phyloP scores from a whole-genome alignment of 2,329 filamentous ascomycete genomes.

The Pseudopyricularia javanii region DNA sequence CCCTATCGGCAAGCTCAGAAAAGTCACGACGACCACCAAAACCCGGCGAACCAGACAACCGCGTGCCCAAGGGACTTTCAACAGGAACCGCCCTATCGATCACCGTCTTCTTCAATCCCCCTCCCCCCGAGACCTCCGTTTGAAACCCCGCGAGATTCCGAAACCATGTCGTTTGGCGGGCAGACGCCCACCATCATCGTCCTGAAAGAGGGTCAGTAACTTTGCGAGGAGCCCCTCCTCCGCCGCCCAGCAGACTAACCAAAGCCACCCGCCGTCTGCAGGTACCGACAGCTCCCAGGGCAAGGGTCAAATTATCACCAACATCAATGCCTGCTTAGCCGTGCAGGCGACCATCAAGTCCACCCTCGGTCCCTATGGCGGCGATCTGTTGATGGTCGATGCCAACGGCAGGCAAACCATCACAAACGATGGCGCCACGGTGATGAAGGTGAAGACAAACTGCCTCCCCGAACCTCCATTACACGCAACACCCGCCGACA shows the following conservation, averaged over 20 bases:
- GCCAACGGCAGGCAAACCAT: constrained; percentile 93
- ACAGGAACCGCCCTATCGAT: neutral
- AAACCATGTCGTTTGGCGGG: constrained; percentile 84
- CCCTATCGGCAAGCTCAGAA: neutral
- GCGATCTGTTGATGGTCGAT: constrained; percentile 91
- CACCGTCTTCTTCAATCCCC: neutral
- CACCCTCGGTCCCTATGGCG: constrained; percentile 91
- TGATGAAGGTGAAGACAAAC: constrained; percentile 72
- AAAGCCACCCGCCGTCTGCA: constrained; percentile 22
- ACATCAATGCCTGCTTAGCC: constrained; percentile 95
- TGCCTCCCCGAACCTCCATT: no score
- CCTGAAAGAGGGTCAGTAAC: constrained; percentile 77
- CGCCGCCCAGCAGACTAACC: constrained; percentile 11
- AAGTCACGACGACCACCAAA: neutral
- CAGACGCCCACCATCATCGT: constrained; percentile 97
- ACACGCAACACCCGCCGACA: no score
- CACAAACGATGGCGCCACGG: constrained; percentile 96
- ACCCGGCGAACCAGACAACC: neutral
- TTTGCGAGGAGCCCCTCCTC: constrained; percentile 12
- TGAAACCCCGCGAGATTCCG: neutral
- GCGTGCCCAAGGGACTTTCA: neutral
- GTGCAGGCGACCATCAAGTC: constrained; percentile 94
- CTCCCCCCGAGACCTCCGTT: no score
- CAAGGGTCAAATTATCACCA: constrained; percentile 90
- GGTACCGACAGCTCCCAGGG: constrained; percentile 96